A percentile compares a stretch with the other conserved stretches of the same genome.
These are phyloP conservation scores for Pythium monospermum DNA, from an alignment of 352 stramenopile genomes.

Conservation along the genomic window DNA sequence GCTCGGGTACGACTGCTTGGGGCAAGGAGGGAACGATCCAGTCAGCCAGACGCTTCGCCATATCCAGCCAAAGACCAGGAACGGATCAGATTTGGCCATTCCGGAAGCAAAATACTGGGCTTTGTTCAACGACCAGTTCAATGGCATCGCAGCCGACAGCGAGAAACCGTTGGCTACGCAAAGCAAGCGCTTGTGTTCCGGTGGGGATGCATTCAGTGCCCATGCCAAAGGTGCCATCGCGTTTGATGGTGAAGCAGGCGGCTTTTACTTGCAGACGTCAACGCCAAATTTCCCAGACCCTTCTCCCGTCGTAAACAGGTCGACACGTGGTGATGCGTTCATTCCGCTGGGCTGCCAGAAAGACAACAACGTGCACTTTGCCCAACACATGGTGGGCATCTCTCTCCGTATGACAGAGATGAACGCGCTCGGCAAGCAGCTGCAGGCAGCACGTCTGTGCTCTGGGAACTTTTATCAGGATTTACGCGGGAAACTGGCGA, in stretches of 20 bases:
- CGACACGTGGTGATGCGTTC: slow-evolving; percentile 27
- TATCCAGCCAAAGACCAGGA: slow-evolving; percentile 9
- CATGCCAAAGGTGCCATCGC: slow-evolving; percentile 68
- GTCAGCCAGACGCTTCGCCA: slow-evolving; percentile 70
- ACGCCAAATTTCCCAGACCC: slow-evolving; percentile 77
- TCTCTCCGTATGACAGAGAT: slow-evolving; percentile 46
- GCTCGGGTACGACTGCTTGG: slow-evolving; percentile 70
- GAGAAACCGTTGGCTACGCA: background rate
- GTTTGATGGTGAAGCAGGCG: slow-evolving; percentile 39
- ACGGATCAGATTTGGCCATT: background rate
- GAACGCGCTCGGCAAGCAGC: slow-evolving; percentile 30
- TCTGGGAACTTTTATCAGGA: slow-evolving; percentile 64
- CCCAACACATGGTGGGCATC: slow-evolving; percentile 65
- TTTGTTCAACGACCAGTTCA: slow-evolving; percentile 77
- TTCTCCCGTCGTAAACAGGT: slow-evolving; percentile 12
- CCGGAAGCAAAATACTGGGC: slow-evolving; percentile 44
- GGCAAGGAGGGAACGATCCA: slow-evolving; percentile 66
- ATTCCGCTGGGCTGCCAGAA: slow-evolving; percentile 62
- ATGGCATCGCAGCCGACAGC: slow-evolving; percentile 42
- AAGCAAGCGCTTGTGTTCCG: slow-evolving; percentile 32
- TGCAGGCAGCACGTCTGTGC: slow-evolving; percentile 61
- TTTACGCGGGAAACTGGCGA: slow-evolving; percentile 36
- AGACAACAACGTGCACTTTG: slow-evolving; percentile 76
- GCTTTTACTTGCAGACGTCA: slow-evolving; percentile 72
- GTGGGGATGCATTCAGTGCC: slow-evolving; percentile 52